A percentile compares a stretch with the other conserved stretches of the same genome.
These are phyloP conservation scores for Ciborinia camelliae DNA, from an alignment of 2,329 filamentous ascomycete species.

Conservation along the genomic window DNA sequence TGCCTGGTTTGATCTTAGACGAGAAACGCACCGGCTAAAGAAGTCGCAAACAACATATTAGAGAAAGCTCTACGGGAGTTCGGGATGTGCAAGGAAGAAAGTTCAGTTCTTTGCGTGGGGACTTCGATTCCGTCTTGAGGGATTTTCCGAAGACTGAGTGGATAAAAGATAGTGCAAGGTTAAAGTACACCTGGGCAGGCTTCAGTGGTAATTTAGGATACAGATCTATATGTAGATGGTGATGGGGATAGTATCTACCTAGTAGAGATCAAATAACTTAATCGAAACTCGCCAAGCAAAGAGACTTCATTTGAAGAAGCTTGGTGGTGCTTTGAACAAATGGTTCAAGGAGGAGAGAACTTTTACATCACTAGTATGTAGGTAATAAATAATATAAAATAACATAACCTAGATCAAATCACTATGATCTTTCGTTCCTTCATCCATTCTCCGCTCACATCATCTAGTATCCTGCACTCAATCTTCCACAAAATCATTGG, in stretches of 20 bases:
- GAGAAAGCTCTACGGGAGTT: background rate
- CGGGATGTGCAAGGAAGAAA: background rate
- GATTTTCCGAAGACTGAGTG: too few species aligned
- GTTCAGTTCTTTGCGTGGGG: too few species aligned
- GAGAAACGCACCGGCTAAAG: background rate
- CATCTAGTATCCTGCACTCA: background rate
- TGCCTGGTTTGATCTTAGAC: background rate
- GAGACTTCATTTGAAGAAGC: conserved; percentile 8
- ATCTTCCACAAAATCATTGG: background rate
- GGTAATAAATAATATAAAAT: background rate
- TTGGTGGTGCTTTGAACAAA: background rate
- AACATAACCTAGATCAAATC: background rate
- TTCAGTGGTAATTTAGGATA: background rate
- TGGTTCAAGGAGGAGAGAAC: background rate
- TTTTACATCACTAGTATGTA: background rate
- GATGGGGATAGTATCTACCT: background rate
- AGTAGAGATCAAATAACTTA: background rate
- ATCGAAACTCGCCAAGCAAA: background rate
- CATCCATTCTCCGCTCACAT: background rate
- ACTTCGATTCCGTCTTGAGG: background rate
- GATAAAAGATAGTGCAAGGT: background rate
- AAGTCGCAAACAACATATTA: background rate
- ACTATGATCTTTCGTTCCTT: background rate
- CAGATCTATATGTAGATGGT: background rate
- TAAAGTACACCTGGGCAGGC: too few species aligned